Conservation (phyloP, 164 flowering plant genomes). For the Nelumbo lutea region DNA sequence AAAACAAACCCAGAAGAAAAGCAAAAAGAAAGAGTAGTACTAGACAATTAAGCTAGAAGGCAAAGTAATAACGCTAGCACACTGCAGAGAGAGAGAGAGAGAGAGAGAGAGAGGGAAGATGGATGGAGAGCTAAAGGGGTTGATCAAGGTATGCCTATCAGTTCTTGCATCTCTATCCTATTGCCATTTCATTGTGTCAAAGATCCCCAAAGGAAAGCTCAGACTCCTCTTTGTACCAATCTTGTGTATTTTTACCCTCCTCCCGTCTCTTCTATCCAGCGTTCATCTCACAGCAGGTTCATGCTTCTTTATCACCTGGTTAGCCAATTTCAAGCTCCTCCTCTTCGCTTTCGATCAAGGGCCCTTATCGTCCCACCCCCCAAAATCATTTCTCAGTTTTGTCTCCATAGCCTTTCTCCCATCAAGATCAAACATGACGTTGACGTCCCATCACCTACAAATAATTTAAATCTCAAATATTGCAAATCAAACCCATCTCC, state of each 20-base stretch:
- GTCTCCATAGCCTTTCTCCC: constrained; percentile 12
- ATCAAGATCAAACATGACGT: constrained; percentile 16
- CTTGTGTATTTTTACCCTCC: constrained; percentile 31
- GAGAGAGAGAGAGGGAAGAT: too few relatives aligned
- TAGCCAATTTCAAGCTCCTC: constrained; percentile 39
- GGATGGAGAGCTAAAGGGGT: not conserved
- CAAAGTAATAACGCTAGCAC: too few relatives aligned
- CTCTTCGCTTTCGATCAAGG: constrained; percentile 28
- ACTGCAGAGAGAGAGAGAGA: not conserved
- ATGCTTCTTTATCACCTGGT: constrained; percentile 31
- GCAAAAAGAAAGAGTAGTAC: too few relatives aligned
- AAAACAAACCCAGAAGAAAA: too few relatives aligned
- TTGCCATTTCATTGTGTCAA: constrained; percentile 21
- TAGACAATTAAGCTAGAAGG: too few relatives aligned
- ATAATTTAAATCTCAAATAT: too few relatives aligned
- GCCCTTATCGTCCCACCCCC: not conserved
- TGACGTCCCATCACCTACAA: not conserved
- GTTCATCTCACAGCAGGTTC: constrained; percentile 15
- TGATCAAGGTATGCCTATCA: constrained; percentile 22
- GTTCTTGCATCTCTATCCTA: constrained; percentile 23
- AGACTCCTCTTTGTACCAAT: constrained; percentile 27
- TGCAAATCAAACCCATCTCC: too few relatives aligned
- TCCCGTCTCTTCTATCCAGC: constrained; percentile 23
- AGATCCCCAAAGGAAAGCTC: constrained; percentile 18
- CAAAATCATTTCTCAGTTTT: constrained; percentile 7